Base-by-base conservation (phyloP, 2,329 filamentous ascomycete species). In the Alternaria arborescens region DNA sequence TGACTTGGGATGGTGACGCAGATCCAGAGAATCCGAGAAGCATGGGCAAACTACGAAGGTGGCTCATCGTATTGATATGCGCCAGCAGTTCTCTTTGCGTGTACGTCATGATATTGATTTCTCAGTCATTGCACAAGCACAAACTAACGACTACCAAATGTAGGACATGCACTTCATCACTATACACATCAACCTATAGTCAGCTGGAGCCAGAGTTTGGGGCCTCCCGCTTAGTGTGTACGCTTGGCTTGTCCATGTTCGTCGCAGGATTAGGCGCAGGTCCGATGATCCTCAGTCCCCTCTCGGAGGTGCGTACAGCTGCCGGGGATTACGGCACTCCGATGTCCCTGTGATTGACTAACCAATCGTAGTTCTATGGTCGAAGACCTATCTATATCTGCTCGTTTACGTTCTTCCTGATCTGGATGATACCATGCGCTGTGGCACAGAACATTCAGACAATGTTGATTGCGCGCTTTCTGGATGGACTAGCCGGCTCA, bases 101-200 rank as follows among this genome's bases (percentile, higher is more conserved):
- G 90, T 94, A 85, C 84, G 91, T 88, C 32, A 12, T 16, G 40
- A 34, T 34, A 8, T 22, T 22, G 12, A 11, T n/a, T 26, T 48
- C 16, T 8, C 16, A 44, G 16, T 22, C 6, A 14, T 38, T 53
- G 48, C 51, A 14, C 6, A 44, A n/a, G 20, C 26, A 18, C 55
- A 48, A 28, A 42, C 54, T 58, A 47, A 52, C 48, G 54, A 51
- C 36, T 32, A 28, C 58, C 52, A 41, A 56, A 47, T 48, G 53
- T 70, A 93, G 91, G 55, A 97, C 93, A 8, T 93, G 90, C 74
- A 88, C 91, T 1, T 94, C 91, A 48, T 95, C 93, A n/a, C 88
- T 97, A 70, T 97, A 97, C 78, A 94, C 93, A 0, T 87, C 88
- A 12, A 95, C 91, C 0, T 97, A 97, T 77, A 75, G 72, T 18